Evolutionary conservation across 2,329 filamentous ascomycete genomes (phyloP), one percentile per base, ranked within the genome.

Genomic region (Cladosporium sp.): DNA sequence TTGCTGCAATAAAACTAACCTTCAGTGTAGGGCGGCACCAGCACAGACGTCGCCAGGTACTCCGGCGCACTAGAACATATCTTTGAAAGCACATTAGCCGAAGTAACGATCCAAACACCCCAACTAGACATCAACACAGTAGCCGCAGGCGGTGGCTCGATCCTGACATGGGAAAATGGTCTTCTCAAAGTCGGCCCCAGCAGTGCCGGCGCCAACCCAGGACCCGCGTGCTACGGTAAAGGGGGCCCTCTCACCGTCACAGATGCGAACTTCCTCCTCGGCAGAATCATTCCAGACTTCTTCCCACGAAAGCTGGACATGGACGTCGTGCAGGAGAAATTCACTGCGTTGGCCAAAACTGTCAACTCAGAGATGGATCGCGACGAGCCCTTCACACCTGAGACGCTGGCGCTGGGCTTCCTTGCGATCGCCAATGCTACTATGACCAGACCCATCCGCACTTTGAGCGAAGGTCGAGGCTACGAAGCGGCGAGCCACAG

Each of bases 391-490:
- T 60, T 67, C 30, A 65, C 63, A 0, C 53, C 56, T 2, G 64
- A 63, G 44, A 58, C 64, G 18, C 85, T 95, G 7, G 89, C 90
- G 0, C 87, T 86, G 58, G 89, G 89, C 0, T 95, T 93, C 65
- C 74, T 95, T 62, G 86, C 87, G 3, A 87, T 95, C 36, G 89
- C 89, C 1, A 92, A 93, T 61, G 88, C 91, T 68, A 82, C 87
- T 12, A 93, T 95, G 89, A 88, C 86, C 2, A 77, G 89, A 30
- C 89, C 89, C 0, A 95, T 95, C 55, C 78, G 90, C 19, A 89
- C 88, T 30, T 79, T 95, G 54, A 95, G 89, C 0, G 89, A 95
- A 67, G 89, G 89, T 19, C 89, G 91, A 65, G 90, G 89, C 0
- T 88, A 92, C 56, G 89, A 95, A 64, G 90, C 89, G 0, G 88